Evolutionary conservation across 176 grass and related monocot species (phyloP), one percentile per base, ranked within the genome.

Genomic region (Dendrocalamus sinicus): DNA sequence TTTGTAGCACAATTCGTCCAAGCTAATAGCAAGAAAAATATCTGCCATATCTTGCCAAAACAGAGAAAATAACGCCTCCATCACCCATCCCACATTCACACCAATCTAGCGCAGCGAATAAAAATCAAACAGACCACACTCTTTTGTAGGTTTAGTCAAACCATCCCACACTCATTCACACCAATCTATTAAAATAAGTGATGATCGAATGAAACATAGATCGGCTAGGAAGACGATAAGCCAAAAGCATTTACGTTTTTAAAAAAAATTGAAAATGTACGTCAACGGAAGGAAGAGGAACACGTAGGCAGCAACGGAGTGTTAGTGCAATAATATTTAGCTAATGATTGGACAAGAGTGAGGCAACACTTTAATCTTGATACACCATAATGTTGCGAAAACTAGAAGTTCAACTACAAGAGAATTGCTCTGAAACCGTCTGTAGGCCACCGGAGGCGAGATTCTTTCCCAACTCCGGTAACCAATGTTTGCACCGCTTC

Each of bases 401-500:
- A 40, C 75, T 74, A 57, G 6, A 75, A 47, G 75, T 73, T 55
- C 83, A 48, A 44, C 30, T 90, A 90, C 65, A 72, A 48, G 47
- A 41, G 12, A 66, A 60, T n/a, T 30, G 32, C 32, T 32, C 32
- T 32, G 32, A 32, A 32, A 32, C 32, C 32, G 32, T 32, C 32
- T 32, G 32, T 32, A 32, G 32, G 32, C 32, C 32, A 32, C 32
- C 32, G 32, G 32, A 32, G 32, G 32, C 32, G 32, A 32, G 1
- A 2, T 2, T 32, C 32, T 32, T 32, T 32, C 32, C 32, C 32
- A 32, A 32, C 32, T 32, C 32, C 2, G 2, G 32, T 32, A 2
- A 32, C 32, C 32, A 32, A 32, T 32, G 32, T 32, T 32, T 32
- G 32, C 32, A 32, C 32, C 2, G 32, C 32, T 3, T 32, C 32